Conservation (phyloP, 2,329 filamentous ascomycete species). For the Hypoxylon sp. region DNA sequence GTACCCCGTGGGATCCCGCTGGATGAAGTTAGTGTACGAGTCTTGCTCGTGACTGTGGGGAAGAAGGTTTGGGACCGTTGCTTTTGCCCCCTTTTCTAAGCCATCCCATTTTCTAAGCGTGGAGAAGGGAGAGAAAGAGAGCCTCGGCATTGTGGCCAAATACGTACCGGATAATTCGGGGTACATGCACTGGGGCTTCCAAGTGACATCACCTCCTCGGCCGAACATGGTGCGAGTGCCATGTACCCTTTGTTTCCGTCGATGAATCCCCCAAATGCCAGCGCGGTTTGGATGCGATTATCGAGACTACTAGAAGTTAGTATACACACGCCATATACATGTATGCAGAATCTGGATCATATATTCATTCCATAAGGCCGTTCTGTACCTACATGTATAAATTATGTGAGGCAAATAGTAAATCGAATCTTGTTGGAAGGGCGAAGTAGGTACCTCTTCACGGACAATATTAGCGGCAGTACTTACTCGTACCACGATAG, state of each 20-base stretch:
- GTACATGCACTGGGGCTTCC: constrained; percentile 20
- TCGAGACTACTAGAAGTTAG: neutral
- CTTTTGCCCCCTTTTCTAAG: constrained; percentile 35
- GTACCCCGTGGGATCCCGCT: constrained; percentile 33
- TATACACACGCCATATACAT: neutral
- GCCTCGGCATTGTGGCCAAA: constrained; percentile 43
- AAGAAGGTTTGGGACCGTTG: constrained; percentile 39
- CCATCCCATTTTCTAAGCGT: constrained; percentile 19
- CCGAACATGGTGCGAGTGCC: constrained; percentile 35
- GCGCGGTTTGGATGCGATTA: constrained; percentile 6
- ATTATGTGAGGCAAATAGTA: constrained; percentile 14
- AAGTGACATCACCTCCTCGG: constrained; percentile 43
- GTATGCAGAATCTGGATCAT: constrained; percentile 15
- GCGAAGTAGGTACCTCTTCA: neutral
- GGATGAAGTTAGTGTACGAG: constrained; percentile 12
- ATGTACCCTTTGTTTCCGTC: constrained; percentile 21
- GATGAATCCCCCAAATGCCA: neutral
- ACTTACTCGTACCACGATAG: constrained; percentile 10
- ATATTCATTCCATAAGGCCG: neutral
- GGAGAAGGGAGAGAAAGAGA: constrained; percentile 22
- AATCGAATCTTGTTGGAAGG: constrained; percentile 5
- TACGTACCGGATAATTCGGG: constrained; percentile 36
- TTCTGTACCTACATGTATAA: too few relatives aligned
- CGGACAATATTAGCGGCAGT: neutral
- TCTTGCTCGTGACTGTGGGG: constrained; percentile 43